Conservation (phyloP, 352 stramenopile species). For the Phytophthora sp. region DNA sequence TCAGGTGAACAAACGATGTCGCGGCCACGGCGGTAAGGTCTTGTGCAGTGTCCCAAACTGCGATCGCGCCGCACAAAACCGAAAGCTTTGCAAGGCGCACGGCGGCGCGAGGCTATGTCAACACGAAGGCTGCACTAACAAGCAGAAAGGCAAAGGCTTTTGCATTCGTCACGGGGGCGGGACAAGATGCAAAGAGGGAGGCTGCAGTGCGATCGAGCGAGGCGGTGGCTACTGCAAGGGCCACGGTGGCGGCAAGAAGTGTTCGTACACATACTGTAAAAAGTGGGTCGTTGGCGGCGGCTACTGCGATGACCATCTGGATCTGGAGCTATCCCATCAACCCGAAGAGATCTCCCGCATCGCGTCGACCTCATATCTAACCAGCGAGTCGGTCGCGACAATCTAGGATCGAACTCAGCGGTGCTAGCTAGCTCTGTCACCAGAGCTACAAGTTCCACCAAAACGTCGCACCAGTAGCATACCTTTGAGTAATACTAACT, state of each 20-base stretch:
- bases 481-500: too few relatives aligned
- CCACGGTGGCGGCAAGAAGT: conserved; percentile 87
- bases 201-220: conserved; percentile 72
- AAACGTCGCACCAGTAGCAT: background rate
- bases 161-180: conserved; percentile 87
- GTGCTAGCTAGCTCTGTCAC: too few relatives aligned
- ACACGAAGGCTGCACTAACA: conserved; percentile 80
- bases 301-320: conserved; percentile 72
- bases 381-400: conserved; percentile 60
- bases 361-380: conserved; percentile 74
- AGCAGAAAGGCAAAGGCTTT: conserved; percentile 83
- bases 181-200: conserved; percentile 73
- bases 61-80: conserved; percentile 78
- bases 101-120: conserved; percentile 77
- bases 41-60: conserved; percentile 83
- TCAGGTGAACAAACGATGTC: conserved; percentile 86
- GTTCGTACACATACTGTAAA: conserved; percentile 67
- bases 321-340: conserved; percentile 63
- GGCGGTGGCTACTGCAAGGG: conserved; percentile 86
- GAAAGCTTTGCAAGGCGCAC: conserved; percentile 85
- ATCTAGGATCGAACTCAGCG: conserved; percentile 44
- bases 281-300: conserved; percentile 83
- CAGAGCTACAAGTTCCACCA: too few relatives aligned
- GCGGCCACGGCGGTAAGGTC: conserved; percentile 81
- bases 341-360: conserved; percentile 65